Conservation (phyloP, 192 early-diverging fungal genomes). For the Coemansia brasiliensis region DNA sequence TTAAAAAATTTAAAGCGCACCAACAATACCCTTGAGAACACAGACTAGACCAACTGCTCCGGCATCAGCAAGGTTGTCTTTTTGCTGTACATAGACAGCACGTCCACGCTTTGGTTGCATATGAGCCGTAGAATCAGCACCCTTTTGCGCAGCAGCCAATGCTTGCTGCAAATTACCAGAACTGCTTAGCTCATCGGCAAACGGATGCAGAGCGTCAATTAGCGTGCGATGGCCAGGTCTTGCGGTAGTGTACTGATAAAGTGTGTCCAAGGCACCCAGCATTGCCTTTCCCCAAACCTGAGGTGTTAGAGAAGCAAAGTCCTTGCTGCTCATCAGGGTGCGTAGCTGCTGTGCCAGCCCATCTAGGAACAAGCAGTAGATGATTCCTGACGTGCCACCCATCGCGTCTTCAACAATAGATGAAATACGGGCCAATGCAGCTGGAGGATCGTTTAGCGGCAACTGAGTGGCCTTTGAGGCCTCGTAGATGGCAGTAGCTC, state of each 20-base stretch:
- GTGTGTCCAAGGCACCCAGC: constrained; percentile 59
- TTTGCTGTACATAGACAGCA: constrained; percentile 61
- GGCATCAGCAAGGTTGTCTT: constrained; percentile 57
- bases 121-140: constrained; percentile 56
- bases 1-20: constrained; percentile 18
- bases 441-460: constrained; percentile 57
- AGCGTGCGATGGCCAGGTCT: constrained; percentile 73
- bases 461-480: constrained; percentile 46
- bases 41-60: constrained; percentile 64
- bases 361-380: constrained; percentile 77
- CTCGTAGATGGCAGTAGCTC: constrained; percentile 62
- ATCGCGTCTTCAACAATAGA: constrained; percentile 69
- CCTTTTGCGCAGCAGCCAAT: constrained; percentile 55
- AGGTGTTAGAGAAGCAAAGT: constrained; percentile 23
- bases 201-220: constrained; percentile 70
- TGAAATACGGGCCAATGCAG: constrained; percentile 61
- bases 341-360: constrained; percentile 59
- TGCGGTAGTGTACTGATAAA: constrained; percentile 68
- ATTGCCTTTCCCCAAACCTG: constrained; percentile 56
- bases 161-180: constrained; percentile 52
- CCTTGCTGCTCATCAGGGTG: constrained; percentile 9
- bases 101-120: constrained; percentile 67
- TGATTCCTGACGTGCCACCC: constrained; percentile 77
- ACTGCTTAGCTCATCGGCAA: constrained; percentile 55
- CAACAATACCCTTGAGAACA: constrained; percentile 56